Evolutionary conservation across 352 stramenopile genomes (phyloP).

Genomic region (Pythium dissimile): DNA sequence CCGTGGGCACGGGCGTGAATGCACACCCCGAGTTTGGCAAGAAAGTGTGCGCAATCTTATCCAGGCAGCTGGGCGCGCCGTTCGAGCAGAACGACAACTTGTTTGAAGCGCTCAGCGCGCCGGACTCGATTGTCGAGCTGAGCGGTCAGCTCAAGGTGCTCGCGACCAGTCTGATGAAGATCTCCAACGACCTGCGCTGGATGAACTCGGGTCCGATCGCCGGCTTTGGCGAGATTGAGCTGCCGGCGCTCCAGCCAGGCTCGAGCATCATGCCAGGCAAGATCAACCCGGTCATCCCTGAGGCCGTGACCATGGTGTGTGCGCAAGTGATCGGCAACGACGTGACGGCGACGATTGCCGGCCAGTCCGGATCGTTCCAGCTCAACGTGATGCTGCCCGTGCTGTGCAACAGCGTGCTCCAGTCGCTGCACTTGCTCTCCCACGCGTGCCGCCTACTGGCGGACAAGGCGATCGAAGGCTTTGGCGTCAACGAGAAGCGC

Average conservation of each 20-base stretch:
- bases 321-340: slow-evolving; percentile 59
- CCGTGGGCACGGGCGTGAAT: slow-evolving; percentile 61
- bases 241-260: slow-evolving; percentile 91
- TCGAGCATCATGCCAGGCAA: slow-evolving; percentile 97
- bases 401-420: slow-evolving; percentile 45
- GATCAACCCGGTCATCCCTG: slow-evolving; percentile 89
- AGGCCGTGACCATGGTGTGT: slow-evolving; percentile 54
- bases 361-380: slow-evolving; percentile 49
- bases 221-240: slow-evolving; percentile 89
- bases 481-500: slow-evolving; percentile 37
- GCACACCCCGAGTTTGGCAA: slow-evolving; percentile 45
- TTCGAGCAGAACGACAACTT: slow-evolving; percentile 55
- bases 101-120: slow-evolving; percentile 89
- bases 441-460: slow-evolving; percentile 38
- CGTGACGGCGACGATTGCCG: slow-evolving; percentile 45
- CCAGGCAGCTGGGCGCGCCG: slow-evolving; percentile 28
- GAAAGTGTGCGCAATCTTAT: slow-evolving; percentile 40
- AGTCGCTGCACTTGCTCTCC: slow-evolving; percentile 40
- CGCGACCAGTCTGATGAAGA: slow-evolving; percentile 92
- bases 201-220: slow-evolving; percentile 92
- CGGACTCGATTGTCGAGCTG: slow-evolving; percentile 92
- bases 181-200: slow-evolving; percentile 93
- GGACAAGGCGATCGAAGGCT: slow-evolving; percentile 42
- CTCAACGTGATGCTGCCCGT: slow-evolving; percentile 64
- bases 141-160: slow-evolving; percentile 91